Evolutionary conservation across 768 basidiomycete species (phyloP), one percentile per base, ranked within the genome.

Genomic region (Auricularia sp.): DNA sequence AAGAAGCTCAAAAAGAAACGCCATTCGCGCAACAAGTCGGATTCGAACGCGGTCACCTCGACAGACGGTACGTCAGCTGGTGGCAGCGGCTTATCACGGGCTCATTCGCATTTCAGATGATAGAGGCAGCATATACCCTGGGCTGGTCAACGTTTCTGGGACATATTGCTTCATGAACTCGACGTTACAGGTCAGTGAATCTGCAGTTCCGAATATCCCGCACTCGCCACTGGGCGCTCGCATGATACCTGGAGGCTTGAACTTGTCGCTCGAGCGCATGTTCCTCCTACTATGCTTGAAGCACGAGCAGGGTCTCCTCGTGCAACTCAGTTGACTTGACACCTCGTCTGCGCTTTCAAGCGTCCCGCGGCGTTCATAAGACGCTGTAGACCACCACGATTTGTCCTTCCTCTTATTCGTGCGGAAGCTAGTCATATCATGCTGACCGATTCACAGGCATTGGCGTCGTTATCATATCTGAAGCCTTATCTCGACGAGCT

Each of bases 141-240:
- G 95, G 0, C 87, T 98, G 61, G 90, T 97, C 71, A 98, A 98
- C 71, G 88, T 95, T 43, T 95, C 93, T 8, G 95, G 95, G 11
- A 96, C 93, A 62, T 91, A 96, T 68, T 98, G 96, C 72, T 98
- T 97, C 79, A 91, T 98, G 87, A 96, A 98, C 73, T 94, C 96
- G 12, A 93, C 93, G 2, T 78, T 98, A 10, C 96, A 98, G 83
- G 91, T 84, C 70, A 72, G 72, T 71, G 69, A 51, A 64, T 42
- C 35, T 29, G 29, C 29, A 29, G 29, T 29, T 2, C 2, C 2
- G 2, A 29, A 29, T 29, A 29, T 29, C 2, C 29, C 29, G 29
- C 29, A 29, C 2, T 29, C 29, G 29, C 29, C 29, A 29, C 29
- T 29, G 29, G 29, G 29, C 29, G 29, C 29, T 29, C 29, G 29